Percentiles rank a stretch among this genome's conserved stretches.
Conservation (phyloP, 768 basidiomycete genomes). For the Coprinopsis strossmayeri region DNA sequence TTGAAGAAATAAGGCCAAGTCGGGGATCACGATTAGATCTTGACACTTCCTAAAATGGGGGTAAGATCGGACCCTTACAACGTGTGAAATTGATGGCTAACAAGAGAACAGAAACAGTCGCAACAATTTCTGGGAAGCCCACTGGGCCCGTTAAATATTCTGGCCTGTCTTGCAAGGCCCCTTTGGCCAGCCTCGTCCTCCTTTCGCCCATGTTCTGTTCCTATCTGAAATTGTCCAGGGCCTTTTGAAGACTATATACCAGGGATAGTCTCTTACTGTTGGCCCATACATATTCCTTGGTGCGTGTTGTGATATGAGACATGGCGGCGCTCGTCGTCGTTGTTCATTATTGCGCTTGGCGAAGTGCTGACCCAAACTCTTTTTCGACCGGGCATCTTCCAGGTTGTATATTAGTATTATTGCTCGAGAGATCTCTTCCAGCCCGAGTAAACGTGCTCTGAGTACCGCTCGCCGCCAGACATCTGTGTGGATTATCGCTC, state of each 20-base stretch:
- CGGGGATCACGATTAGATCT: neutral
- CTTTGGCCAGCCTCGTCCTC: constrained; percentile 1
- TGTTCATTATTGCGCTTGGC: neutral
- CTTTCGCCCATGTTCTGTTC: neutral
- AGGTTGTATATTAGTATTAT: neutral
- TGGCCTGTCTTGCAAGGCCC: neutral
- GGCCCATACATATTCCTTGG: neutral
- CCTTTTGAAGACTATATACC: neutral
- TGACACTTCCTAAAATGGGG: neutral
- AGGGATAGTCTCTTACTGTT: neutral
- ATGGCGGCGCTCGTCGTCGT: constrained; percentile 1
- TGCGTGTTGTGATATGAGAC: neutral
- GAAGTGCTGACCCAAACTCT: neutral
- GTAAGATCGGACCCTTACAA: neutral
- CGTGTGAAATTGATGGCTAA: constrained; percentile 6
- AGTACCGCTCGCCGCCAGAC: too few relatives aligned
- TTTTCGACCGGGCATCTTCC: neutral
- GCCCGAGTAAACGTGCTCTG: too few relatives aligned
- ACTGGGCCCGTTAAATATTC: constrained; percentile 4
- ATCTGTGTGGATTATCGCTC: too few relatives aligned
- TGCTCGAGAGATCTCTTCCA: too few relatives aligned
- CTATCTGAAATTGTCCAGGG: neutral
- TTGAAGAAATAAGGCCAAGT: neutral
- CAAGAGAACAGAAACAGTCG: neutral
- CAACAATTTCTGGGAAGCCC: neutral